Evolutionary conservation across 495 filamentous ascomycete species (phyloP), one percentile per base, ranked within the genome.

Genomic region (Articulospora tetracladia): DNA sequence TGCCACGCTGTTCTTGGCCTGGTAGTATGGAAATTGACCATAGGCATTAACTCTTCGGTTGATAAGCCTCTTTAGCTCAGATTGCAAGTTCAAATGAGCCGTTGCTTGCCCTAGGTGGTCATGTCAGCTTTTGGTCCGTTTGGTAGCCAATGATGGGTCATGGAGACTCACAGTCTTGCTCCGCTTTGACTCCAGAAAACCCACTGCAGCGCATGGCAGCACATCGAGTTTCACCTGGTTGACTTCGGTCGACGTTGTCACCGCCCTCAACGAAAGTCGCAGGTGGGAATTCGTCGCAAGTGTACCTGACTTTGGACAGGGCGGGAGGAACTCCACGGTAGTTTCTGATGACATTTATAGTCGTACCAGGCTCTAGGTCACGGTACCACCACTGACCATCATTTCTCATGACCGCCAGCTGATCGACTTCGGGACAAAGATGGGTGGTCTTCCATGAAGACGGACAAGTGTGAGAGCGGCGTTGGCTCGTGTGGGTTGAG

Each of bases 241-340:
- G 7, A 6, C 8, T 6, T 48, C 44, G 6, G 6, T 20, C 7
- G 7, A 19, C 8, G 50, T 28, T 46, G 22, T 64, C 27, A 26
- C 61, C 57, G 23, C 61, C 61, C 48, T 64, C 61, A 36, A 64
- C 50, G 28, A 28, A 64, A 10, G 61, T 55, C 4, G 28, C 41
- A 10, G 61, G 61, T 13, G 57, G 61, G 41, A 64, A 64, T 41
- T 64, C 61, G 41, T 64, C 61, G 32, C 61, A 64, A 10, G 61
- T 55, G 39, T 64, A 64, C 3, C 56, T 15, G 15, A 64, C 17
- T 1, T 48, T 36, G 22, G 61, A 64, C 15, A 7, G 6, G 30
- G 15, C 30, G n/a, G n/a, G n/a, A 1, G 20, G 17, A n/a, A 26
- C 25, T n/a, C 23, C 23, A 8, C 57, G 46, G 8, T 24, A 1